Conservation (phyloP, 257 asterid genomes). For the Nicotiana otophora region DNA sequence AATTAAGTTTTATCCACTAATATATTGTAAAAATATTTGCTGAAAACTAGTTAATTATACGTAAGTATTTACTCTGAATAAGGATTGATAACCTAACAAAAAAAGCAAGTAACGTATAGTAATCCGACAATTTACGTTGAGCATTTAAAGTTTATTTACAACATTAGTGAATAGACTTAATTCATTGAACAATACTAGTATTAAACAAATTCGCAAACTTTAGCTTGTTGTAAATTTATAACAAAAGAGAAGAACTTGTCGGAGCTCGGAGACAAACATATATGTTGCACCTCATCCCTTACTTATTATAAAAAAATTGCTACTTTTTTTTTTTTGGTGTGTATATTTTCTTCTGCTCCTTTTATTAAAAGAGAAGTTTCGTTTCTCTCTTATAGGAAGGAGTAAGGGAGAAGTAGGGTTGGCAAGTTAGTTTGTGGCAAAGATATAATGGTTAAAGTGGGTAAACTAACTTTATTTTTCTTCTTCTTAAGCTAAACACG, state of each 20-base stretch:
- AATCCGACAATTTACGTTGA: background rate
- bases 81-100: background rate
- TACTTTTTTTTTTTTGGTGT: background rate
- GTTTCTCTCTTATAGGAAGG: background rate
- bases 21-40: background rate
- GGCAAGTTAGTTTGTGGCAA: background rate
- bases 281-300: too few relatives aligned
- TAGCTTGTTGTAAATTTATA: background rate
- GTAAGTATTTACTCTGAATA: background rate
- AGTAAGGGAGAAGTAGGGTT: constrained; percentile 4
- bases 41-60: background rate
- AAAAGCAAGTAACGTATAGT: background rate
- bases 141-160: background rate
- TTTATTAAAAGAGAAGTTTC: background rate
- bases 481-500: background rate
- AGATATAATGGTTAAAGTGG: background rate
- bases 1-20: background rate
- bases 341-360: background rate
- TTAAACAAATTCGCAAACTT: background rate
- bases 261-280: too few relatives aligned
- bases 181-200: background rate
- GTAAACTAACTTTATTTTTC: constrained; percentile 2
- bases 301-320: background rate
- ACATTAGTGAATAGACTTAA: background rate
- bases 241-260: background rate